Evolutionary conservation across 1,284 basidiomycete genomes (phyloP).

Genomic region (Ganoderma multipileum): DNA sequence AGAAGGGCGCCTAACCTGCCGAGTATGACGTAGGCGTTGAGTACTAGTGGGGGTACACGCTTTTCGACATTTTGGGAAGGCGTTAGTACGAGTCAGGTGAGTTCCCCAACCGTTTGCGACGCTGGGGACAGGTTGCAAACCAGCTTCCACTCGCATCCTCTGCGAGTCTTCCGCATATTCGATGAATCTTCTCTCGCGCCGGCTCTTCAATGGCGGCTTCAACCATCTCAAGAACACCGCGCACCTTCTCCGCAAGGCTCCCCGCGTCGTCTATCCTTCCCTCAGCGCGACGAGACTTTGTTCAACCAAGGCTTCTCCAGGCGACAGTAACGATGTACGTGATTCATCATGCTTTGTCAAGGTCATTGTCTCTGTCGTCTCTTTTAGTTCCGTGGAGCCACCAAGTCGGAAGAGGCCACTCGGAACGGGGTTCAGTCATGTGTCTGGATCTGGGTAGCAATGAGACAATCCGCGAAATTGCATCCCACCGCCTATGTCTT

Average conservation of each 20-base stretch:
- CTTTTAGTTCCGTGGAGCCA: neutral
- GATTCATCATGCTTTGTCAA: neutral
- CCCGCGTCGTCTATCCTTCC: constrained; percentile 33
- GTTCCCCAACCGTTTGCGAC: too few relatives aligned
- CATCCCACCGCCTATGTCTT: neutral
- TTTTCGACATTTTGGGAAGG: neutral
- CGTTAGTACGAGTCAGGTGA: neutral
- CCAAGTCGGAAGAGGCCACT: neutral
- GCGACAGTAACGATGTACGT: constrained; percentile 21
- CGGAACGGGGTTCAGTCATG: neutral
- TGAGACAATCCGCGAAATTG: neutral
- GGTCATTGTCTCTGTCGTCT: neutral
- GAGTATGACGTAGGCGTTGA: too few relatives aligned
- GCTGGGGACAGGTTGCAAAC: too few relatives aligned
- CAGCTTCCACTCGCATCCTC: constrained; percentile 10
- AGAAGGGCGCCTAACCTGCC: neutral
- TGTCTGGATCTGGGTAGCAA: neutral
- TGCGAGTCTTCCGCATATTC: constrained; percentile 1
- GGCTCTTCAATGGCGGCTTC: constrained; percentile 43
- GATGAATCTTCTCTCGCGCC: constrained; percentile 39
- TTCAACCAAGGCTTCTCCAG: neutral
- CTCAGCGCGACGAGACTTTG: constrained; percentile 26
- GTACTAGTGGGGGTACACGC: neutral
- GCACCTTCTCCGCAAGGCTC: constrained; percentile 36
- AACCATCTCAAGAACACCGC: constrained; percentile 40